Percentiles rank a stretch among this genome's conserved stretches.
These are phyloP conservation scores for Bolboschoenoplectus hybrid DNA, from an alignment of 202 grass and related monocot species.

Conservation along the genomic window DNA sequence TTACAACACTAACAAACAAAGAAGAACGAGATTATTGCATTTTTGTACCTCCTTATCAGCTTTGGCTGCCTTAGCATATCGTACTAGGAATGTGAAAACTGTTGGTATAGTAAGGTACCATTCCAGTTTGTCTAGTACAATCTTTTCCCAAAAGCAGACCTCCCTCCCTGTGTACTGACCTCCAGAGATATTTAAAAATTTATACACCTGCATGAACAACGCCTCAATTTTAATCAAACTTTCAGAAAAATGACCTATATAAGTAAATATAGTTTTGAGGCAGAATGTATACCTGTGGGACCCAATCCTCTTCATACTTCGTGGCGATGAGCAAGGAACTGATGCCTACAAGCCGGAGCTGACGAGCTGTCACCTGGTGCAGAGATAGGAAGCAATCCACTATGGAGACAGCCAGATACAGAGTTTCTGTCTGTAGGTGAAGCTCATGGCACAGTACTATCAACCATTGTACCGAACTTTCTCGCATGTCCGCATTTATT, in stretches of 20 bases:
- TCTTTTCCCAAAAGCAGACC: slow-evolving; percentile 58
- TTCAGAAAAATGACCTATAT: neutral
- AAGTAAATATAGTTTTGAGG: neutral
- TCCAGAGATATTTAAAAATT: slow-evolving; percentile 43
- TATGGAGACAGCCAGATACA: slow-evolving; percentile 62
- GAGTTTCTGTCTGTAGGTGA: slow-evolving; percentile 61
- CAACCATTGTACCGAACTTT: slow-evolving; percentile 57
- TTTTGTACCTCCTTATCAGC: slow-evolving; percentile 56
- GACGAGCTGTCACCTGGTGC: slow-evolving; percentile 37
- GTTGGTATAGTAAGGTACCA: slow-evolving; percentile 70
- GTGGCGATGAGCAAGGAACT: slow-evolving; percentile 59
- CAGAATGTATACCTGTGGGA: slow-evolving; percentile 48
- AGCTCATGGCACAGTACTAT: slow-evolving; percentile 47
- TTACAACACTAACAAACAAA: neutral
- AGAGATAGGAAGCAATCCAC: slow-evolving; percentile 64
- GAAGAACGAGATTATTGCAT: neutral
- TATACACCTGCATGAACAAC: slow-evolving; percentile 43
- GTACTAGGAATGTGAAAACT: slow-evolving; percentile 55
- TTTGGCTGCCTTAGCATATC: slow-evolving; percentile 59
- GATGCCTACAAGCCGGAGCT: slow-evolving; percentile 63
- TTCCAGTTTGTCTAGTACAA: slow-evolving; percentile 56
- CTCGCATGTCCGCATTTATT: slow-evolving; percentile 57
- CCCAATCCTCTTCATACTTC: slow-evolving; percentile 85
- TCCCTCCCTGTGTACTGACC: slow-evolving; percentile 37
- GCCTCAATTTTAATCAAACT: neutral